Conservation (phyloP, 805 yeast species). For the Suhomyces kilbournensis region DNA sequence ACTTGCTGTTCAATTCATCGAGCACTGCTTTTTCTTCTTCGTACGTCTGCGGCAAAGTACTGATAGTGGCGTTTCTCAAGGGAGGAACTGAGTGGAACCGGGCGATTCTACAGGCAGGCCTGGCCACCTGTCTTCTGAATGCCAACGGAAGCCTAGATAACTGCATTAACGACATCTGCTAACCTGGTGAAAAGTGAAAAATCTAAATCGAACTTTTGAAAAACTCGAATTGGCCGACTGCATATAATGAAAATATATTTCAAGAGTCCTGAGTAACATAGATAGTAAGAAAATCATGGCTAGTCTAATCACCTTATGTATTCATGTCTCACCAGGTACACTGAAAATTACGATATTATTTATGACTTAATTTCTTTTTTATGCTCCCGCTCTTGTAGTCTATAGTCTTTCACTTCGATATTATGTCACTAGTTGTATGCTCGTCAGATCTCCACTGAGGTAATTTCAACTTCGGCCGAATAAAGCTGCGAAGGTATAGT, state of each 20-base stretch:
- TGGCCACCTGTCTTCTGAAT: not conserved
- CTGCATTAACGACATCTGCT: constrained; percentile 1
- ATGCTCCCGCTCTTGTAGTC: not conserved
- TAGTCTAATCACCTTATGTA: not conserved
- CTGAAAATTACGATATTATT: no score
- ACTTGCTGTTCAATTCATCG: constrained; percentile 50
- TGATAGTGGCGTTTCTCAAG: constrained; percentile 7
- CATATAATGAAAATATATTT: not conserved
- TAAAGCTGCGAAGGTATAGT: no score
- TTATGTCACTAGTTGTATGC: no score
- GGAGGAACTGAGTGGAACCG: constrained; percentile 2
- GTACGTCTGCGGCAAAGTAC: constrained; percentile 42
- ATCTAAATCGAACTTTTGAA: not conserved
- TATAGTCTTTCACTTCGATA: not conserved
- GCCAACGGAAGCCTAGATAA: not conserved
- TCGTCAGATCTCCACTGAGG: no score
- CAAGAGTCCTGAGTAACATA: not conserved
- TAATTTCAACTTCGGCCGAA: no score
- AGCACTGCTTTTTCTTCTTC: constrained; percentile 72
- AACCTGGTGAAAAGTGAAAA: not conserved
- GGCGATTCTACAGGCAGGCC: not conserved
- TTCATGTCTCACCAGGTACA: not conserved
- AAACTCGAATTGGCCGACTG: not conserved
- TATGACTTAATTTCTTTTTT: no score
- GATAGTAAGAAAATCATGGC: not conserved